Evolutionary conservation across 768 basidiomycete genomes (phyloP), one percentile per base, ranked within the genome.

Genomic region (Serpula lacrymans): DNA sequence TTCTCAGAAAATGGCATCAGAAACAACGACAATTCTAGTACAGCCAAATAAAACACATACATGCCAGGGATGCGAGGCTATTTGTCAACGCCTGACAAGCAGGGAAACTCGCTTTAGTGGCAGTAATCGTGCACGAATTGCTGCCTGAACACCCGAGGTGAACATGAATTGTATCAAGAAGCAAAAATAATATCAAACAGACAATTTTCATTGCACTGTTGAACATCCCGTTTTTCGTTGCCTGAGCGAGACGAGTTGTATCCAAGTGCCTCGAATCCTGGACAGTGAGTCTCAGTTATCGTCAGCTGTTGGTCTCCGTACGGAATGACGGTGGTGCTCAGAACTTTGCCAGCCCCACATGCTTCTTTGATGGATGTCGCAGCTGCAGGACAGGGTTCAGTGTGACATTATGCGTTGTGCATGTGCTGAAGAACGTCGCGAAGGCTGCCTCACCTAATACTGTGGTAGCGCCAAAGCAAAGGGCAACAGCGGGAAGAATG

Each of bases 91-190:
- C 31, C 31, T 33, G 31, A 33, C 31, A 33, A 18, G 7, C 6
- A 33, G 31, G 31, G n/a, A 33, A 33, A 14, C 20, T 33, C 31
- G n/a, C 31, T 18, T 7, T 14, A 18, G n/a, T 33, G 14, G 31
- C 31, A 33, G 31, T 33, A 33, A 33, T 18, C 31, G 31, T 33
- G n/a, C 31, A n/a, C n/a, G n/a, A n/a, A n/a, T n/a, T n/a, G n/a
- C n/a, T n/a, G n/a, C n/a, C n/a, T n/a, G n/a, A n/a, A n/a, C n/a
- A n/a, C n/a, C n/a, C n/a, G n/a, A n/a, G n/a, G n/a, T n/a, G n/a
- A n/a, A n/a, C n/a, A n/a, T n/a, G n/a, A n/a, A n/a, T n/a, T n/a
- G n/a, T 33, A 14, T 33, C 10, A 29, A 29, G 27, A 9, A 9
- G 9, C 27, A 29, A 29, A 29, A 9, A n/a, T 9, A 28, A n/a